phyloP scores from a whole-genome alignment of 1,139 yeast genomes.

The Yamadazyma sp. region DNA sequence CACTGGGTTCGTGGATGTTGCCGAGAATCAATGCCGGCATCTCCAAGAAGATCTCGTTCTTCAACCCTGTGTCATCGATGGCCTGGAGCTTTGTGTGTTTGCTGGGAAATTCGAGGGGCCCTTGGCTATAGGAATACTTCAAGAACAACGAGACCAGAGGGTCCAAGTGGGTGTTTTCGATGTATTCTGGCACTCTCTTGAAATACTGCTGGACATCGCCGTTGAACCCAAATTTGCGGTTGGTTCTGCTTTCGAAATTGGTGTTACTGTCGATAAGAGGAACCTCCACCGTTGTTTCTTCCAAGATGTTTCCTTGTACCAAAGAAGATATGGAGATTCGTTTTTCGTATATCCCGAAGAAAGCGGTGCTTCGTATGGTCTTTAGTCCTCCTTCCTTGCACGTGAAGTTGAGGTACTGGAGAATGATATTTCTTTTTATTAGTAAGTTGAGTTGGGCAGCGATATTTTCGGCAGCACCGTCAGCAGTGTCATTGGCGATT shows the following conservation, averaged over 20 bases:
- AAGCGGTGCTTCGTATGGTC: background rate
- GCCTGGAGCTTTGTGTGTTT: background rate
- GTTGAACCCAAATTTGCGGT: conserved; percentile 1
- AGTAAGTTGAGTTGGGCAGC: background rate
- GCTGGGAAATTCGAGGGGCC: background rate
- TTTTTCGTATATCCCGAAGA: conserved; percentile 1
- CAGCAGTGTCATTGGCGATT: too few species aligned
- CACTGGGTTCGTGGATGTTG: background rate
- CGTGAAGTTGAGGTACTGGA: background rate
- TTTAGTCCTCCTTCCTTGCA: background rate
- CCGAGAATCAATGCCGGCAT: conserved; percentile 1
- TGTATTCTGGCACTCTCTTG: conserved; percentile 1
- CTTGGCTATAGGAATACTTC: background rate
- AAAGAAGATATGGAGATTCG: conserved; percentile 1
- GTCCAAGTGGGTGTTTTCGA: background rate
- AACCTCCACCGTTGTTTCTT: conserved; percentile 2
- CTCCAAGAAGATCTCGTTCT: conserved; percentile 2
- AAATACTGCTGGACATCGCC: conserved; percentile 1
- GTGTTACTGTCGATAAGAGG: conserved; percentile 1
- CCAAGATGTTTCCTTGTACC: background rate
- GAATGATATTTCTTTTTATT: background rate
- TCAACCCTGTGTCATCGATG: background rate
- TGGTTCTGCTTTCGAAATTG: background rate
- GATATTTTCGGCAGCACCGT: too few species aligned
- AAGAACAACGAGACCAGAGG: conserved; percentile 1